Base-by-base conservation (phyloP, 805 yeast species). In the Candida odintsovae region DNA sequence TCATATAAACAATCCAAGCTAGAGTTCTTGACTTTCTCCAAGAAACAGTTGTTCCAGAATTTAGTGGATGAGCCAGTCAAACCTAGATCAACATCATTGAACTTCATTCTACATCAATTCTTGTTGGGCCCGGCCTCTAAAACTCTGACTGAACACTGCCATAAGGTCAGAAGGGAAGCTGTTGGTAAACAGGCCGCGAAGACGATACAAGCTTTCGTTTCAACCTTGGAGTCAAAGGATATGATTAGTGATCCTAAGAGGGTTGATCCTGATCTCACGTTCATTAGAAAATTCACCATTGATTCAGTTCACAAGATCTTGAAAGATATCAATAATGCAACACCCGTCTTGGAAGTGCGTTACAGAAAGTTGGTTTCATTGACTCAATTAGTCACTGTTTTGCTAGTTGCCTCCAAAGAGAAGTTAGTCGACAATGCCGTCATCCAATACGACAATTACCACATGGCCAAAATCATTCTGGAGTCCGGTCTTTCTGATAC, bases 1-100 rank as follows among this genome's bases (percentile, higher is more conserved):
- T 86, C 96, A 2, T 90, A 90, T 61, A 84, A 82, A 50, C 83
- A 82, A 50, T 78, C 90, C 43, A 90, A 90, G 61, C 73, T 86
- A 42, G 96, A 90, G 56, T 85, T 90, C 56, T 67, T 90, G 47
- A 82, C 92, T 0, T 90, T 78, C 54, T 80, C 92, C 2, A 83
- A 82, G 69, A 80, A 82, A 60, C 61, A 49, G 49, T 45, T 57
- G 44, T 57, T 57, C 60, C 45, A 31, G 47, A 51, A 31, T 15
- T 43, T 47, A 3, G 41, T 33, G 2, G 51, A 49, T 2, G 77
- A 68, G 13, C 58, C 67, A 3, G 67, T 73, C 15, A 87, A 82
- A 56, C 95, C 95, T 2, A 73, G 92, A 25, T 72, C 88, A 0
- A 84, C 95, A 0, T 82, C 92, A 1, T 64, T 90, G 50, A 87